Evolutionary conservation across 2,329 filamentous ascomycete genomes (phyloP), one percentile per base, ranked within the genome.

Genomic region (Sarocladiaceae sp.): DNA sequence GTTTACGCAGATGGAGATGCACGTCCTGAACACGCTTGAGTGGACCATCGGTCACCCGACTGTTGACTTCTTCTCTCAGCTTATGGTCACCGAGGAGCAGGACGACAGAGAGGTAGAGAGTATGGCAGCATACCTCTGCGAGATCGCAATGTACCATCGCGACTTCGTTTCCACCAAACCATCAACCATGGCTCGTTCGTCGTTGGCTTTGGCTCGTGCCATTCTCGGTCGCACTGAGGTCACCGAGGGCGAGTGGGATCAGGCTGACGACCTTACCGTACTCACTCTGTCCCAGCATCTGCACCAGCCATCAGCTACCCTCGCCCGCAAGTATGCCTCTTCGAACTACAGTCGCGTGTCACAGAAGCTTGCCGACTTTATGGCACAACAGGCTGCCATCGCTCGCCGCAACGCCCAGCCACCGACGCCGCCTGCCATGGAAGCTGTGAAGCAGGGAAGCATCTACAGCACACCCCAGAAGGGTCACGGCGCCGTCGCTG

Each of bases 1-100:
- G 93, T 98, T 98, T 70, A 91, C 90, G 10, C 93, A 98, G 67
- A 98, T 98, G 93, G 93, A 98, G 71, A 97, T 94, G 90, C 93
- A 98, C 65, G 91, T 98, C 29, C 78, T 98, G 55, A 94, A 96
- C 69, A 98, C 93, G 2, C 78, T 98, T 48, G 88, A 94, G 63
- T 98, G 93, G 93, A 82, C 84, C 53, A 86, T 98, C 54, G 93
- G 93, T 45, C 91, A 97, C 68, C 90, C 93, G 1, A 97, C 93
- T 21, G 87, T 96, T 53, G 91, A 97, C 66, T 87, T 85, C 63
- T 98, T 96, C 68, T 77, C 94, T 37, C 86, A 95, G 60, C 72
- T 96, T 49, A 88, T 91, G 50, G 78, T 94, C 31, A 78, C 86
- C 35, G 88, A 95, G 63, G 87, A 86, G 61, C 67, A 68, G 24